Evolutionary conservation across 208 protist genomes (phyloP).

Genomic region (Leishmania braziliensis): DNA sequence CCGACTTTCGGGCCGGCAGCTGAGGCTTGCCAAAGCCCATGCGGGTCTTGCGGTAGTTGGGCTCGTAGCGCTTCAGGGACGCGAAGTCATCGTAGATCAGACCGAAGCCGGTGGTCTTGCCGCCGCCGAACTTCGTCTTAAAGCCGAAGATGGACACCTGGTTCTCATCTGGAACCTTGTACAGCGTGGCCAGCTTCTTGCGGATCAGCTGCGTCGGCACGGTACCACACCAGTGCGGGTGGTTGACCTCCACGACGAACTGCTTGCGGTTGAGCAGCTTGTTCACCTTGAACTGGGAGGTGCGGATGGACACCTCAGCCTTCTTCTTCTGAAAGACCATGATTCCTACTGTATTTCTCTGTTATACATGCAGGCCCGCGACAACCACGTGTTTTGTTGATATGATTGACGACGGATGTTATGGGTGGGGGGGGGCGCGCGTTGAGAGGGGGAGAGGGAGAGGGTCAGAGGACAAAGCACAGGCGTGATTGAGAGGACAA

Average conservation of each 20-base stretch:
- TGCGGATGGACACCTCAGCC: conserved; percentile 91
- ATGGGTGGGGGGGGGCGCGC: neutral
- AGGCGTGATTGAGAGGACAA: neutral
- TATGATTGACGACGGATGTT: neutral
- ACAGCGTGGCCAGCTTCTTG: conserved; percentile 96
- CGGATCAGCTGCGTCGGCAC: conserved; percentile 95
- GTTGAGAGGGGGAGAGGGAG: neutral
- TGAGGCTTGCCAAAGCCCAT: conserved; percentile 92
- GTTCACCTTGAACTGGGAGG: conserved; percentile 99
- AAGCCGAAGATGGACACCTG: conserved; percentile 98
- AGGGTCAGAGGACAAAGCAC: neutral
- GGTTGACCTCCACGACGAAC: conserved; percentile 96
- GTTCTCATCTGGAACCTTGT: conserved; percentile 97
- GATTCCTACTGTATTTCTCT: conserved; percentile 47
- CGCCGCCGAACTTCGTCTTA: conserved; percentile 99
- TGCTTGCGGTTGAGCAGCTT: conserved; percentile 99
- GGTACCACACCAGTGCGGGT: conserved; percentile 88
- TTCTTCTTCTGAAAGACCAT: conserved; percentile 95
- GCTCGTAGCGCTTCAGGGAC: conserved; percentile 96
- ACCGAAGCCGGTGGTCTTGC: conserved; percentile 98
- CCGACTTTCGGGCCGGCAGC: conserved; percentile 95
- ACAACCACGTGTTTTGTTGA: neutral
- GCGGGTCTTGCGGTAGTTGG: conserved; percentile 97
- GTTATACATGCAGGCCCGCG: neutral
- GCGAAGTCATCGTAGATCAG: conserved; percentile 99